Evolutionary conservation across 768 basidiomycete genomes (phyloP).

Genomic region (Phylloporus arenicola): DNA sequence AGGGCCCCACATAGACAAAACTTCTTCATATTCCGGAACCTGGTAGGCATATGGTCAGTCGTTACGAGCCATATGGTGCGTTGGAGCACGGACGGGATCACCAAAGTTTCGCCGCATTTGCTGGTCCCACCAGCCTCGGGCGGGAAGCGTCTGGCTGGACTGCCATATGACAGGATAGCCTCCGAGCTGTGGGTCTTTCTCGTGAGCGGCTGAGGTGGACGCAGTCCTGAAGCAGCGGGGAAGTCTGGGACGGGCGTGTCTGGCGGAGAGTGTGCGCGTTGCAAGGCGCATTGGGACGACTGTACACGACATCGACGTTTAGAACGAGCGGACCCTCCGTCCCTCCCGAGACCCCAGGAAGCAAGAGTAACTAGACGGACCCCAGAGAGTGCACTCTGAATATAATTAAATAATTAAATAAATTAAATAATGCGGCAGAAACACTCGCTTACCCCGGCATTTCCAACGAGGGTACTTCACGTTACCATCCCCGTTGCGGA

Average conservation of each 20-base stretch:
- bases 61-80: constrained; percentile 1
- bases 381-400: constrained; percentile 13
- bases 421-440: background rate
- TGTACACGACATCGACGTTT: constrained; percentile 16
- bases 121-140: constrained; percentile 70
- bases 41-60: constrained; percentile 28
- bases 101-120: constrained; percentile 78
- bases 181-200: constrained; percentile 61
- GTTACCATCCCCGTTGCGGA: constrained; percentile 1
- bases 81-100: constrained; percentile 52
- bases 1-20: constrained; percentile 84
- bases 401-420: constrained; percentile 10
- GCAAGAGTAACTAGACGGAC: constrained; percentile 7
- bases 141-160: constrained; percentile 57
- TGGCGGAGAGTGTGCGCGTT: constrained; percentile 7
- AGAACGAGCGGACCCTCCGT: constrained; percentile 3
- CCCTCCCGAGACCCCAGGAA: constrained; percentile 27
- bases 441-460: background rate
- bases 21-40: constrained; percentile 78
- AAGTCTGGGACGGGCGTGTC: background rate
- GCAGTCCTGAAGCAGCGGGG: constrained; percentile 6
- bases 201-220: constrained; percentile 19
- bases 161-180: constrained; percentile 68
- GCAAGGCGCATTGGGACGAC: constrained; percentile 12
- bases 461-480: constrained; percentile 1